Base-by-base conservation (phyloP, 106 monocot species). In the Apostasia ramifera region DNA sequence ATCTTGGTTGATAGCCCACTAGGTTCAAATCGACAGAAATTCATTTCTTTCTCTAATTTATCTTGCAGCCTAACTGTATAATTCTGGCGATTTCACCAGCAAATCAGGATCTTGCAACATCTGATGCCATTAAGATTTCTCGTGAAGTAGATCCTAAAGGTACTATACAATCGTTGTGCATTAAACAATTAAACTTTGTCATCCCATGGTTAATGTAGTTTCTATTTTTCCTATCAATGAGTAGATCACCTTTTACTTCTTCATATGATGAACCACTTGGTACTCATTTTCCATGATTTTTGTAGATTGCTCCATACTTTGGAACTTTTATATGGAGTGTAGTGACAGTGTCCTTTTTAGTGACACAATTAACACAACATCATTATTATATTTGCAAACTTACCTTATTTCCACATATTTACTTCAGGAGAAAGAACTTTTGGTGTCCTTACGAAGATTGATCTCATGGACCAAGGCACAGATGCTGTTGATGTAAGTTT, bases 391-490 rank as follows among this genome's bases (percentile, higher is more conserved):
- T 26, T 26, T 26, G 26, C 26, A 26, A 26, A 26, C 26, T 26
- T 26, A 26, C 15, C 1, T 57, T 47, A 48, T 47, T 44, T 74
- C 43, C 13, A 11, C 53, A 11, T 12, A 53, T 71, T 53, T 5
- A 69, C 44, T 72, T 46, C 76, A 94, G 94, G 94, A 53, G 94
- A 94, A 69, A 90, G 94, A 72, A 94, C 94, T 55, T 90, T 94
- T 76, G 94, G 90, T 4, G 94, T 94, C 39, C 85, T 94, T 46
- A 94, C 94, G 2, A 94, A 94, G 78, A 94, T 94, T 75, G 94
- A 94, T 82, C 90, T 94, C 59, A 94, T 94, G 94, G 94, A 94
- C 73, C 80, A 87, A 84, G 94, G 94, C 45, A 94, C 94, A 47
- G 86, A 94, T 83, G 94, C 94, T 54, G 94, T 90, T 57, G 94